Evolutionary conservation across 768 basidiomycete species (phyloP), one percentile per base, ranked within the genome.

Genomic region (Lentinula raphanica): DNA sequence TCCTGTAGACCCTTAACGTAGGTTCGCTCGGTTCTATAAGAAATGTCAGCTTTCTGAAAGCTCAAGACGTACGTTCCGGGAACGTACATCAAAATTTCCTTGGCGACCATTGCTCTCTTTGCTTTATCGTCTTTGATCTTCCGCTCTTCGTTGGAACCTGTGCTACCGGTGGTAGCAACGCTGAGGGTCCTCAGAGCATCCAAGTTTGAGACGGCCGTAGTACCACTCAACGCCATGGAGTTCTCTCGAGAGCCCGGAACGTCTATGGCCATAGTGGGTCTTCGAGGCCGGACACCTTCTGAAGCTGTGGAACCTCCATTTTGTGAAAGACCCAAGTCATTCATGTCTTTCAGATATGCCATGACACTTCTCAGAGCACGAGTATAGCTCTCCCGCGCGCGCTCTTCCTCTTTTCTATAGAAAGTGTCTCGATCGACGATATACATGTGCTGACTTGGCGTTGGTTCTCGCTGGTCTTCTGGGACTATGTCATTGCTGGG

Each of bases 281-380:
- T 77, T 58, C 90, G 80, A 38, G 87, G 79, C 38, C 89, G 81
- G 39, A 68, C 40, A 25, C 83, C 83, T 9, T 76, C 67, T 70
- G 86, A 74, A 58, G 84, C 84, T 64, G 83, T 60, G 11, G 79
- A 70, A 58, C 79, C 76, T 15, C 74, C 67, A 66, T 87, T 87
- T 65, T 87, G 88, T 19, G 85, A 81, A 63, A 85, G 71, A 17
- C 86, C 87, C 29, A 99, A 77, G 67, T 99, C 97, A 67, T 94
- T 89, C 85, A 99, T 88, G 65, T 99, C 97, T 65, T 86, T 86
- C 19, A 99, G 80, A 71, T 98, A 99, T 6, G 94, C 92, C 89
- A 98, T 95, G 17, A 99, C 85, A 9, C 91, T 90, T 56, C 91
- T 84, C 54, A 99, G 78, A 31, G 92, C 94, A 44, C 90, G 81